A percentile compares a stretch with the other conserved stretches of the same genome.
These are phyloP conservation scores for Phytophthora citrophthora DNA, from an alignment of 352 stramenopile genomes.

Conservation along the genomic window DNA sequence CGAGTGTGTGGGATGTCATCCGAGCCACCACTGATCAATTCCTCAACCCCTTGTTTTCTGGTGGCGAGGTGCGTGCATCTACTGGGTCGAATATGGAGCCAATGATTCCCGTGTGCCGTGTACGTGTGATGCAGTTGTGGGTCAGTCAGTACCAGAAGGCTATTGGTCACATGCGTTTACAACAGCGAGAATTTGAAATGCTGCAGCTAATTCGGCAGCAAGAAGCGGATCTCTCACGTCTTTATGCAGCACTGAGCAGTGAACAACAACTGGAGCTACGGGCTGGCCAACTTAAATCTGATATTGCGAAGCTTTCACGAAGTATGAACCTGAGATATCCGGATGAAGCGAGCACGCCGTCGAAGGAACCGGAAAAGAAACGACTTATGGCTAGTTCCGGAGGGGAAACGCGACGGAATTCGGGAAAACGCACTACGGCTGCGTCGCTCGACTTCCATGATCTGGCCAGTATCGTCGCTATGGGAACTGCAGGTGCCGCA, in stretches of 20 bases:
- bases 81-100: constrained; percentile 55
- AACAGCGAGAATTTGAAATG: constrained; percentile 89
- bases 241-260: constrained; percentile 62
- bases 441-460: constrained; percentile 62
- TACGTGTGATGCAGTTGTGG: constrained; percentile 90
- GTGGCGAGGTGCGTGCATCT: constrained; percentile 31
- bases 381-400: constrained; percentile 13
- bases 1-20: constrained; percentile 88
- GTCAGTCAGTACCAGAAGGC: constrained; percentile 88
- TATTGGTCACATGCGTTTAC: constrained; percentile 87
- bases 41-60: constrained; percentile 82
- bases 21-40: constrained; percentile 83
- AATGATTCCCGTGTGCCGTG: constrained; percentile 83
- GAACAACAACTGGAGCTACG: constrained; percentile 75
- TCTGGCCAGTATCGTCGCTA: constrained; percentile 47
- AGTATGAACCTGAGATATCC: constrained; percentile 83
- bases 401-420: constrained; percentile 4
- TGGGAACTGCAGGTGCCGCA: constrained; percentile 37
- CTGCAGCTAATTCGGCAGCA: constrained; percentile 83
- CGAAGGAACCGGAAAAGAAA: constrained; percentile 27
- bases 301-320: constrained; percentile 72
- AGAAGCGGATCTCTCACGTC: constrained; percentile 71
- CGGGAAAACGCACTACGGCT: constrained; percentile 33
- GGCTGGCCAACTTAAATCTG: constrained; percentile 65
- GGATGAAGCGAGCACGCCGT: constrained; percentile 28